Base-by-base conservation (phyloP, 176 grass and related monocot genomes). In the Puya raimondii region DNA sequence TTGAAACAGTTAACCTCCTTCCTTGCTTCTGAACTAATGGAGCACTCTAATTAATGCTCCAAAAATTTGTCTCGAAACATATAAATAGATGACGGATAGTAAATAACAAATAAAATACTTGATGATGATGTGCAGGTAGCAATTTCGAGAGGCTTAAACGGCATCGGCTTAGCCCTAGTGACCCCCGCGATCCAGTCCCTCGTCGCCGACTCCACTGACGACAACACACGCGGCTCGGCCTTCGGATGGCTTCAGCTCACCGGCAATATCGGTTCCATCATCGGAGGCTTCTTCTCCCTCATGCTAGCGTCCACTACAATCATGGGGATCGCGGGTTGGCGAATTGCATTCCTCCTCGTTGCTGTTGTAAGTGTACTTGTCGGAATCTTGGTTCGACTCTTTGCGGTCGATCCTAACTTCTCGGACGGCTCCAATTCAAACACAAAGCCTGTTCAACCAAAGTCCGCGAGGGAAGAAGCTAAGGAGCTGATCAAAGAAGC, bases 161-260 rank as follows among this genome's bases (percentile, higher is more conserved):
- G 92, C 12, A 64, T 91, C 7, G 92, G 92, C 1, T 76, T 96
- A 51, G 85, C 92, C 3, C 72, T 96, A 27, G 88, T 96, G 21
- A 85, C 67, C 2, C 92, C 92, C 1, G 85, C 92, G 13, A 91
- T 96, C 65, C 85, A 89, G 22, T 96, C 92, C 51, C 80, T 96
- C 0, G 88, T 91, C 10, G 92, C 92, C 16, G 92, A 96, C 68
- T 91, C 76, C 42, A 89, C 85, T 4, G 85, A 91, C n/a, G 78
- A 96, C 14, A 74, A 12, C 47, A 80, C 81, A 12, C 88, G 92
- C 3, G 88, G 92, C 15, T 65, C 83, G 0, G 92, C 88, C 1
- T 96, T 96, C 50, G 88, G 92, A 72, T 96, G 88, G 83, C 84
- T 96, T 47, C 88, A 91, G n/a, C 53, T 96, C 53, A 89, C 92